Evolutionary conservation across 1,284 basidiomycete genomes (phyloP).

Genomic region (Rhodotorula sp.): DNA sequence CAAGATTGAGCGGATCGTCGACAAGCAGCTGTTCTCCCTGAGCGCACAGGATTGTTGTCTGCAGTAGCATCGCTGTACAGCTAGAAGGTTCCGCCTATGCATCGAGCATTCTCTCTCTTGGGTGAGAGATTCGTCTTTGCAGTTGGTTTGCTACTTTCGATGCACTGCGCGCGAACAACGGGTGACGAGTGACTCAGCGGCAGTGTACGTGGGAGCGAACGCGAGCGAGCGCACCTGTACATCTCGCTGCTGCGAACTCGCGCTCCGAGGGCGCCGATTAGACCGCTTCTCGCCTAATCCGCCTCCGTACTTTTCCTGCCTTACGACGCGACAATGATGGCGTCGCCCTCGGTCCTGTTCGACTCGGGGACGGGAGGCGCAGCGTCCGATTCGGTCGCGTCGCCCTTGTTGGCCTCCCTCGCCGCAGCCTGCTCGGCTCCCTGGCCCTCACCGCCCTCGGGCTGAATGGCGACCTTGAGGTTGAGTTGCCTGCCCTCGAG

Average conservation of each 20-base stretch:
- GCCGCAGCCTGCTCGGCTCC: neutral
- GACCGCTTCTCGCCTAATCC: neutral
- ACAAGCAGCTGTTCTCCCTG: constrained; percentile 60
- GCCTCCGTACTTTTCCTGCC: neutral
- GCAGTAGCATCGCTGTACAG: neutral
- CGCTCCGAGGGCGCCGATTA: too few species aligned
- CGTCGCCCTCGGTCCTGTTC: constrained; percentile 21
- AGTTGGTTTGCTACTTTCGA: constrained; percentile 3
- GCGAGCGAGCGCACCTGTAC: constrained; percentile 9
- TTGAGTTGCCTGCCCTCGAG: constrained; percentile 77
- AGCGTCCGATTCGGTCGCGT: neutral
- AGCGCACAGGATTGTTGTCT: constrained; percentile 43
- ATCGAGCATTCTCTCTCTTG: neutral
- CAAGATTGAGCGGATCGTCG: constrained; percentile 90
- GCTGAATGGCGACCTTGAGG: constrained; percentile 42
- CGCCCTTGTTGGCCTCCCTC: neutral
- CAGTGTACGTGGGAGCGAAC: too few species aligned
- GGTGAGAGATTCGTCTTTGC: neutral
- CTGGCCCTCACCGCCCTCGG: constrained; percentile 12
- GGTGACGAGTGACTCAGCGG: neutral
- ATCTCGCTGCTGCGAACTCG: neutral
- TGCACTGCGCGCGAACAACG: neutral
- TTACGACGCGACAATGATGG: constrained; percentile 35
- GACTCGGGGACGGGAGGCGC: neutral
- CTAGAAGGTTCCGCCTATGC: too few species aligned